Percentiles rank a stretch among this genome's conserved stretches.
phyloP scores from a whole-genome alignment of 352 stramenopile species.

The Phytopythium litorale region DNA sequence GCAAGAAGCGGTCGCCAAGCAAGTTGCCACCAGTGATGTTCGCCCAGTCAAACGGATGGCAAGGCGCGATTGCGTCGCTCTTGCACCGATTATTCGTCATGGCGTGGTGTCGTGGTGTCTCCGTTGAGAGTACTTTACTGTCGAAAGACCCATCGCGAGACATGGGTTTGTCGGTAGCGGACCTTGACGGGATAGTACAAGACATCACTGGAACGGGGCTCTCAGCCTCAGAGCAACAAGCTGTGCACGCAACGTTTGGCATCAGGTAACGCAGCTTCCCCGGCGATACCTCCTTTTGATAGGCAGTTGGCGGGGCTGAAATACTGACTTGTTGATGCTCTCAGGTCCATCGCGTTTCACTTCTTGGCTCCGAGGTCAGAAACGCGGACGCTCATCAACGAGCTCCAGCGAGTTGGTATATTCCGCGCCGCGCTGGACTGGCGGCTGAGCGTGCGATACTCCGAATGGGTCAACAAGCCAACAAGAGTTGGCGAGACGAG shows the following conservation, averaged over 20 bases:
- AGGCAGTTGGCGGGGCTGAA: neutral
- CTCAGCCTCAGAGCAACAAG: constrained; percentile 15
- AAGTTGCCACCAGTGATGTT: constrained; percentile 22
- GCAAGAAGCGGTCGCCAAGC: neutral
- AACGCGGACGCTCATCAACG: constrained; percentile 17
- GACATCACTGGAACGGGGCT: constrained; percentile 17
- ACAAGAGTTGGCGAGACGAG: neutral
- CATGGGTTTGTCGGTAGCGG: constrained; percentile 13
- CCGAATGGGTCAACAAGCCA: neutral
- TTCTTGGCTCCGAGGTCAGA: constrained; percentile 28
- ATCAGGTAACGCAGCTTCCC: neutral
- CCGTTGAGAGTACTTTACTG: constrained; percentile 21
- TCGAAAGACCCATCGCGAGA: constrained; percentile 13
- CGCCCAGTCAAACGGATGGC: constrained; percentile 29
- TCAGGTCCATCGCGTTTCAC: constrained; percentile 22
- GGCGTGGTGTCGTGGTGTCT: constrained; percentile 15
- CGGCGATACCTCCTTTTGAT: neutral
- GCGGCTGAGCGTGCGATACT: constrained; percentile 13
- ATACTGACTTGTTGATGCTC: neutral
- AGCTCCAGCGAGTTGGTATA: constrained; percentile 17
- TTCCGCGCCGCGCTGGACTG: constrained; percentile 28
- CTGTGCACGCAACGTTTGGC: constrained; percentile 16
- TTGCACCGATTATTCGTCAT: constrained; percentile 32
- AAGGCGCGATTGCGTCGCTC: constrained; percentile 32
- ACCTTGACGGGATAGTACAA: constrained; percentile 13